Conservation (phyloP, 2,329 filamentous ascomycete genomes). For the Aspergillus fumigatiaffinis region DNA sequence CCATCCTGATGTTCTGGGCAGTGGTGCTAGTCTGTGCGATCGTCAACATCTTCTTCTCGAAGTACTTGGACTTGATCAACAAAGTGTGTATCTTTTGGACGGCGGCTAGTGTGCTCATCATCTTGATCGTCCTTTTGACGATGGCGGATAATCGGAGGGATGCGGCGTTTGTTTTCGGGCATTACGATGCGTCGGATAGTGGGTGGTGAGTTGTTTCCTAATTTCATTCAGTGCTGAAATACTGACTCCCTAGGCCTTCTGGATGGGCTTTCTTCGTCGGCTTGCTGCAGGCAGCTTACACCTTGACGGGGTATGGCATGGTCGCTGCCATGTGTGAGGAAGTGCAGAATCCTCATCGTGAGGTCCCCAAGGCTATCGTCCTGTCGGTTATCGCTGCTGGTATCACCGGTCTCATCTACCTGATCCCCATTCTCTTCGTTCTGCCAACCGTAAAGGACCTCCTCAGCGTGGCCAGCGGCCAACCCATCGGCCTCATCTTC, state of each 20-base stretch:
- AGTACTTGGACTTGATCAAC: conserved; percentile 64
- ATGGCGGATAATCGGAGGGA: conserved; percentile 58
- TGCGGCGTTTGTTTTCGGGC: conserved; percentile 62
- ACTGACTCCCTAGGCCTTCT: conserved; percentile 44
- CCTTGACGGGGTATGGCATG: conserved; percentile 60
- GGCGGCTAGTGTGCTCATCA: conserved; percentile 61
- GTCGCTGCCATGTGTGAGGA: conserved; percentile 70
- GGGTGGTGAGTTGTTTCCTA: conserved; percentile 51
- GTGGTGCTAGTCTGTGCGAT: conserved; percentile 62
- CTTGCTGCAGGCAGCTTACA: conserved; percentile 58
- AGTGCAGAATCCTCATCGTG: conserved; percentile 63
- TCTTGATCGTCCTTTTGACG: conserved; percentile 58
- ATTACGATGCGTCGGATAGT: conserved; percentile 63
- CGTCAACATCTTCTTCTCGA: conserved; percentile 62
- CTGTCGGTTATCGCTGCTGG: conserved; percentile 64
- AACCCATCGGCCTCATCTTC: conserved; percentile 73
- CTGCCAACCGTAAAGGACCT: conserved; percentile 64
- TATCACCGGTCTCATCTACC: conserved; percentile 62
- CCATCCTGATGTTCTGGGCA: conserved; percentile 67
- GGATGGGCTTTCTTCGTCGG: conserved; percentile 73
- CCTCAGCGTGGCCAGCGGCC: conserved; percentile 63
- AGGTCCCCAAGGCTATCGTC: conserved; percentile 69
- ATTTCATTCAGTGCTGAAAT: background rate
- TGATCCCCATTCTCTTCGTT: conserved; percentile 73
- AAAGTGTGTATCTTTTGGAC: conserved; percentile 74